Evolutionary conservation across 805 yeast genomes (phyloP), one percentile per base, ranked within the genome.

Genomic region (Saturnispora mendoncae): DNA sequence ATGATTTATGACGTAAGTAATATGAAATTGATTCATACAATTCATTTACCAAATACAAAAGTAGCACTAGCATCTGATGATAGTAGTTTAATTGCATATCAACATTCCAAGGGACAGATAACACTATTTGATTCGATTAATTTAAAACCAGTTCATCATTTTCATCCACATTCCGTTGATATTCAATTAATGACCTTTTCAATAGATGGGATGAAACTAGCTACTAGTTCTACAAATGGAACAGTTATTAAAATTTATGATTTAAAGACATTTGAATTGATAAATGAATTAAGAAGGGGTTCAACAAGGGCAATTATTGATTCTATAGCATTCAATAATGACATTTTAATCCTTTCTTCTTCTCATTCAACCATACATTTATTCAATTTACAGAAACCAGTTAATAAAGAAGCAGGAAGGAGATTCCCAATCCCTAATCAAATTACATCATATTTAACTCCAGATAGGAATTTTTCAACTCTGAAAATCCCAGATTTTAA

Each of bases 361-460:
- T 77, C 94, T 2, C 85, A 94, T 17, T 94, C 84, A 33, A 92
- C 99, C 0, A 88, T 92, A 18, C 99, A 92, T 60, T 77, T 92
- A 29, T 92, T 90, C 68, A 43, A 42, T 15, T 49, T 54, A 19
- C 53, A 6, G 9, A 21, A 2, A 12, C n/a, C n/a, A n/a, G n/a
- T n/a, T n/a, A n/a, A n/a, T n/a, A n/a, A 23, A 13, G 21, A 28
- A 6, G 34, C 44, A 12, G 34, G 17, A 33, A n/a, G 27, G 27
- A 5, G 17, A 33, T 12, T 23, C 12, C 23, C 20, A n/a, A 15
- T 10, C 29, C n/a, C n/a, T n/a, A n/a, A n/a, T 33, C 25, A 12
- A 10, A 21, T 33, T 13, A n/a, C 33, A 13, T 15, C 33, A 12
- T 30, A 15, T 30, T 30, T 30, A 30, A 30, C 12, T n/a, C 33